phyloP scores from a whole-genome alignment of 306 rosid species.

The Arachis stenosperma region DNA sequence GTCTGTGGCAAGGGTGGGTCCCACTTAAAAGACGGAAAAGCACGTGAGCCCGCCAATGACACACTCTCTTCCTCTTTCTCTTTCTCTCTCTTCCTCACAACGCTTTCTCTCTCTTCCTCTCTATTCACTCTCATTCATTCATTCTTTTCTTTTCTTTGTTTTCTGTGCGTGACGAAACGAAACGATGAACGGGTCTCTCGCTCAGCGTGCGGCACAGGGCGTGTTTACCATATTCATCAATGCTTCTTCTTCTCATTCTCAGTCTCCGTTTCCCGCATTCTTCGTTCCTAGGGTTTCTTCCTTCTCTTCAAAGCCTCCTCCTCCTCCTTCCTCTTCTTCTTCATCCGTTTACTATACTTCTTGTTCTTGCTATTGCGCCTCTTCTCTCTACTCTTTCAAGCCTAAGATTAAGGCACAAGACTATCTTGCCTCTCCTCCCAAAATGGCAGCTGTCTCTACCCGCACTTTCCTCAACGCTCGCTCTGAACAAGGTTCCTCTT shows the following conservation, averaged over 20 bases:
- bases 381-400: conserved; percentile 32
- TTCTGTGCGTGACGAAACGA: neutral
- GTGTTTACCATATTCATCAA: neutral
- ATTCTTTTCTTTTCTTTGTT: too few species aligned
- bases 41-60: conserved; percentile 41
- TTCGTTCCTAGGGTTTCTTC: conserved; percentile 38
- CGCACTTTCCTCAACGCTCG: conserved; percentile 51
- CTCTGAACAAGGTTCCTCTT: conserved; percentile 46
- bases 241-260: neutral
- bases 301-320: neutral
- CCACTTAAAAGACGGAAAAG: neutral
- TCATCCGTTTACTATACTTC: conserved; percentile 10
- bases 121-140: neutral
- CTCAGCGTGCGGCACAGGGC: conserved; percentile 5
- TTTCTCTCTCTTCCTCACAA: too few species aligned
- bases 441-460: conserved; percentile 45
- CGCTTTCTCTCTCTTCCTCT: neutral
- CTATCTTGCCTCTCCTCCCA: conserved; percentile 7
- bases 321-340: conserved; percentile 9
- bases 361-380: conserved; percentile 19
- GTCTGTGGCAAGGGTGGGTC: conserved; percentile 28
- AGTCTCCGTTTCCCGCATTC: conserved; percentile 44
- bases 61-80: neutral
- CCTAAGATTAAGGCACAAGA: conserved; percentile 25
- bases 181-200: conserved; percentile 38